phyloP scores from a whole-genome alignment of 2,329 filamentous ascomycete genomes.

The Grosmannia serpens region DNA sequence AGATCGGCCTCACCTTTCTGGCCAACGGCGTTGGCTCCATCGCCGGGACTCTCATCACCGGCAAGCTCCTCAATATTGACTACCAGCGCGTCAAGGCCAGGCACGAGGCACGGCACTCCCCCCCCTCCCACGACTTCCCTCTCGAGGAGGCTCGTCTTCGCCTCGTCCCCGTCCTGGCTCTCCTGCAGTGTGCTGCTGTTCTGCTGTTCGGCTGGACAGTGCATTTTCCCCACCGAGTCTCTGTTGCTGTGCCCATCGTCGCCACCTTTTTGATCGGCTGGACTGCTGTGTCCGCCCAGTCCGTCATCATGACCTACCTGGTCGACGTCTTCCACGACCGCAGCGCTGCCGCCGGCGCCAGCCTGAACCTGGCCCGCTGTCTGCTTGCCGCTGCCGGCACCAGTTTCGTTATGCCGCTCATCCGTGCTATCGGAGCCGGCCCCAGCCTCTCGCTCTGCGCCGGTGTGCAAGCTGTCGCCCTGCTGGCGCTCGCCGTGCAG shows the following conservation, averaged over 20 bases:
- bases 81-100: conserved; percentile 45
- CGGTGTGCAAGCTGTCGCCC: conserved; percentile 33
- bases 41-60: conserved; percentile 37
- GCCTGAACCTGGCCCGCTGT: conserved; percentile 54
- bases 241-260: conserved; percentile 42
- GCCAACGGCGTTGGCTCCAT: conserved; percentile 40
- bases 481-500: conserved; percentile 37
- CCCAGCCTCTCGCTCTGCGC: conserved; percentile 49
- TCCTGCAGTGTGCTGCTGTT: conserved; percentile 33
- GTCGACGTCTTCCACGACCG: conserved; percentile 44
- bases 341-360: conserved; percentile 49
- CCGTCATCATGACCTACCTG: conserved; percentile 48
- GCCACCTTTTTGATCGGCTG: conserved; percentile 47
- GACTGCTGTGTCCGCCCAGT: conserved; percentile 48
- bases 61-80: conserved; percentile 51
- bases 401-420: conserved; percentile 47
- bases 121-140: conserved; percentile 16
- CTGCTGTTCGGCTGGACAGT: conserved; percentile 42
- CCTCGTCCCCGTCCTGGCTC: conserved; percentile 31
- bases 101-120: background rate
- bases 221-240: conserved; percentile 27
- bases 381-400: conserved; percentile 47
- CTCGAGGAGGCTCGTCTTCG: conserved; percentile 42
- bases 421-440: conserved; percentile 43
- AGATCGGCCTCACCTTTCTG: conserved; percentile 42